Conservation (phyloP, 768 basidiomycete species). For the Vishniacozyma victoriae region DNA sequence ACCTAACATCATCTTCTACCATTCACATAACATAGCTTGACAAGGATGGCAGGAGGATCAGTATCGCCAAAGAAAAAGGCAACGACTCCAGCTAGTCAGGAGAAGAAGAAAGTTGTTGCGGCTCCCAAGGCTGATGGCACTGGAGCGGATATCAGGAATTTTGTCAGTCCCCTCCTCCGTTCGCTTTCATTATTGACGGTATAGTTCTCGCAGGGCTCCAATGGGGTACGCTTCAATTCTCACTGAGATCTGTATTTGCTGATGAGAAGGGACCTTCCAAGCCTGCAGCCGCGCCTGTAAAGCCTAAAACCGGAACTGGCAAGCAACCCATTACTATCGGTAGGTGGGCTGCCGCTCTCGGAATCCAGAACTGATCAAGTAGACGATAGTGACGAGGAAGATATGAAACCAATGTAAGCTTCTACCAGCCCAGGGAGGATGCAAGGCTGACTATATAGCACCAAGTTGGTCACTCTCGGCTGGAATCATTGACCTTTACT, state of each 20-base stretch:
- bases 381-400: conserved; percentile 38
- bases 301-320: conserved; percentile 15
- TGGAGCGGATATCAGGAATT: conserved; percentile 28
- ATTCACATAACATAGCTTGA: too few relatives aligned
- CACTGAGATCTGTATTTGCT: too few relatives aligned
- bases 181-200: not conserved
- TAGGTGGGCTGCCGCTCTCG: conserved; percentile 3
- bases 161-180: conserved; percentile 16
- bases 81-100: conserved; percentile 4
- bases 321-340: conserved; percentile 36
- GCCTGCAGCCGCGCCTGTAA: not conserved
- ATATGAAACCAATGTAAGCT: conserved; percentile 13
- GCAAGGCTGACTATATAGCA: not conserved
- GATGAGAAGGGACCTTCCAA: not conserved
- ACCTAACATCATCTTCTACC: too few relatives aligned
- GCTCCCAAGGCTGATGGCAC: not conserved
- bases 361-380: not conserved
- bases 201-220: conserved; percentile 16
- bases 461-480: not conserved
- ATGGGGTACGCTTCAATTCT: not conserved
- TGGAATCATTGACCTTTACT: not conserved
- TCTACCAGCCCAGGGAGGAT: not conserved
- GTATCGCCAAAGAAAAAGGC: conserved; percentile 1
- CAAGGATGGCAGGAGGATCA: too few relatives aligned
- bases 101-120: conserved; percentile 17